Evolutionary conservation across 768 basidiomycete genomes (phyloP).

Genomic region (Collybia nuda): DNA sequence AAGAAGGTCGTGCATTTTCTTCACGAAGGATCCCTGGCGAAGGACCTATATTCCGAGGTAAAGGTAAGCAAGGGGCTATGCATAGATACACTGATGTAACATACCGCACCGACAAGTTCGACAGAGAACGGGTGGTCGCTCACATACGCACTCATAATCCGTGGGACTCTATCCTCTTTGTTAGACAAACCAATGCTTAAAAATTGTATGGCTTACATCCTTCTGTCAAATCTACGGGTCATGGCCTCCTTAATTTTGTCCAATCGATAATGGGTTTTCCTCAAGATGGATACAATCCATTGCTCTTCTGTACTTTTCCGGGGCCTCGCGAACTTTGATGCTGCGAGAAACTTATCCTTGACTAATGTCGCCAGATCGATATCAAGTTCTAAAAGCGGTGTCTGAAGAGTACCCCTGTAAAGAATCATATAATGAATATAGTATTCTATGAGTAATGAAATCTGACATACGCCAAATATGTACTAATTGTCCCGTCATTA

Average conservation of each 20-base stretch:
- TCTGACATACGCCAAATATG: slow-evolving; percentile 9
- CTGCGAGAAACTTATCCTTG: slow-evolving; percentile 1
- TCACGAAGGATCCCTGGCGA: slow-evolving; percentile 47
- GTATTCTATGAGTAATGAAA: neutral
- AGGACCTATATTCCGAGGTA: slow-evolving; percentile 32
- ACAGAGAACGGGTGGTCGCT: slow-evolving; percentile 9
- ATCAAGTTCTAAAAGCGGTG: neutral
- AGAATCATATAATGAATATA: neutral
- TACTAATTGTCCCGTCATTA: neutral
- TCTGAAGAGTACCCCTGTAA: slow-evolving; percentile 9
- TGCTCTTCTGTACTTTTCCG: neutral
- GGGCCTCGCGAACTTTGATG: neutral
- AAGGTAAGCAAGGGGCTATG: neutral
- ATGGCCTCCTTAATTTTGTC: neutral
- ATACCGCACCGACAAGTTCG: slow-evolving; percentile 13
- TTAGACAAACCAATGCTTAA: too few relatives aligned
- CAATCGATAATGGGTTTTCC: neutral
- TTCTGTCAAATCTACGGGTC: neutral
- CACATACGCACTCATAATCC: slow-evolving; percentile 8
- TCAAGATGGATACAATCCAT: slow-evolving; percentile 5
- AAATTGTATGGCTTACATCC: neutral
- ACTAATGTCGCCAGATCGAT: neutral
- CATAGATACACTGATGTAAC: neutral
- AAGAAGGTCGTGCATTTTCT: slow-evolving; percentile 41
- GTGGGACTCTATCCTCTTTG: neutral